Evolutionary conservation across 2,329 filamentous ascomycete species (phyloP).

Genomic region (Hymenoscyphus infarciens): DNA sequence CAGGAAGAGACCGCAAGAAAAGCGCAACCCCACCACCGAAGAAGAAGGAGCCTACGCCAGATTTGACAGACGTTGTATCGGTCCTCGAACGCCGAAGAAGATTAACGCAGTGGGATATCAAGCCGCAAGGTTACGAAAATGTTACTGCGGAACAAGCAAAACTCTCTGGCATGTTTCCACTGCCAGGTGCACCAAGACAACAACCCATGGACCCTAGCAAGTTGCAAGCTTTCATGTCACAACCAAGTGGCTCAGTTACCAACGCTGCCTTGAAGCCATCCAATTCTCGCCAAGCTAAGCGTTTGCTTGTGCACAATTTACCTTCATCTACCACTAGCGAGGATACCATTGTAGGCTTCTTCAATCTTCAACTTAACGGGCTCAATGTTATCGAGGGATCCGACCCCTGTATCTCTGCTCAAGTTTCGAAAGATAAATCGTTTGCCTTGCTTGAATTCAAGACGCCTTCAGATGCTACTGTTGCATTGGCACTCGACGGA

Average conservation of each 20-base stretch:
- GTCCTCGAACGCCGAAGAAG: conserved; percentile 84
- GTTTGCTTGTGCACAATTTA: conserved; percentile 83
- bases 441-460: conserved; percentile 94
- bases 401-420: conserved; percentile 81
- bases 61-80: conserved; percentile 81
- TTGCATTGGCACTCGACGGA: conserved; percentile 85
- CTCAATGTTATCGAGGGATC: conserved; percentile 81
- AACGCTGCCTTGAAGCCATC: conserved; percentile 84
- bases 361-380: conserved; percentile 96
- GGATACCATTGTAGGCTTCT: conserved; percentile 75
- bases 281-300: conserved; percentile 91
- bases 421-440: conserved; percentile 72
- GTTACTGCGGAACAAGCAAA: conserved; percentile 98
- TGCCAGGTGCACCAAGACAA: conserved; percentile 90
- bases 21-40: conserved; percentile 79
- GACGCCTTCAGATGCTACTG: conserved; percentile 79
- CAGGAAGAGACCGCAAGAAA: conserved; percentile 48
- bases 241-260: conserved; percentile 64
- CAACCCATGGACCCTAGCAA: conserved; percentile 93
- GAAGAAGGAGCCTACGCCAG: conserved; percentile 92
- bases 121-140: conserved; percentile 95
- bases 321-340: conserved; percentile 65
- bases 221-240: conserved; percentile 92
- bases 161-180: conserved; percentile 96
- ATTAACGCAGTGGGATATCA: conserved; percentile 99